Percentiles rank a stretch among this genome's conserved stretches.
These are phyloP conservation scores for Fennellomyces sp. DNA, from an alignment of 371 early-diverging fungal genomes.

Conservation along the genomic window DNA sequence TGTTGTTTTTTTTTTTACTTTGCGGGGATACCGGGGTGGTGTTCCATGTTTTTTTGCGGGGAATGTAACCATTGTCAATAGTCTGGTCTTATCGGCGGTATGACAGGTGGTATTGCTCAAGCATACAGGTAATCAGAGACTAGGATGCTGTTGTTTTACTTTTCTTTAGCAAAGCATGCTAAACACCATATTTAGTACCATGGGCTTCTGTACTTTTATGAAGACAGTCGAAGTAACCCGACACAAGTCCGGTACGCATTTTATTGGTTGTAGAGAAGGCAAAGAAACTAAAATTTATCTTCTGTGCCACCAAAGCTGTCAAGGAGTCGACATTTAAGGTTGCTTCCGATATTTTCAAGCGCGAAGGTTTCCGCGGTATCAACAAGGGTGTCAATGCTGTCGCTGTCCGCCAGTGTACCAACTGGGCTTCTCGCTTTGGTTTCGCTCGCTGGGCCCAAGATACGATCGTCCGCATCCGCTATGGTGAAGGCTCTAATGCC, in stretches of 20 bases:
- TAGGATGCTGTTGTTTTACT: no score
- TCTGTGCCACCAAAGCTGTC: conserved; percentile 34
- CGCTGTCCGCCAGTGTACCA: conserved; percentile 93
- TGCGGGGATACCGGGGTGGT: not conserved
- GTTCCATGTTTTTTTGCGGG: not conserved
- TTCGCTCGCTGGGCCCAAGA: conserved; percentile 86
- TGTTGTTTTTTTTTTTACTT: no score
- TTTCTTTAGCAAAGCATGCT: no score
- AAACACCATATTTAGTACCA: no score
- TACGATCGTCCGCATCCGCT: conserved; percentile 58
- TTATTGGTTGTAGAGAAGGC: no score
- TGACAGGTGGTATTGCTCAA: conserved; percentile 90
- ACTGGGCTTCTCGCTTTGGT: conserved; percentile 97
- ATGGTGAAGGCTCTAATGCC: conserved; percentile 43
- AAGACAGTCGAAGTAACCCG: conserved; percentile 98
- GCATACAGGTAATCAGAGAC: no score
- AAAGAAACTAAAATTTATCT: not conserved
- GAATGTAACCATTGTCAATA: conserved; percentile 13
- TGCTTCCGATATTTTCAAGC: conserved; percentile 86
- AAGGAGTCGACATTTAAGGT: conserved; percentile 79
- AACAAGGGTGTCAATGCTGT: conserved; percentile 95
- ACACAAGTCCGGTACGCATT: conserved; percentile 72
- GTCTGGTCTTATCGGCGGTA: conserved; percentile 91
- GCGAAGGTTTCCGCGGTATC: conserved; percentile 93
- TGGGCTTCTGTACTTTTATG: conserved; percentile 99